phyloP scores from a whole-genome alignment of 73 alveolate species.

The Symbiodinium natans region DNA sequence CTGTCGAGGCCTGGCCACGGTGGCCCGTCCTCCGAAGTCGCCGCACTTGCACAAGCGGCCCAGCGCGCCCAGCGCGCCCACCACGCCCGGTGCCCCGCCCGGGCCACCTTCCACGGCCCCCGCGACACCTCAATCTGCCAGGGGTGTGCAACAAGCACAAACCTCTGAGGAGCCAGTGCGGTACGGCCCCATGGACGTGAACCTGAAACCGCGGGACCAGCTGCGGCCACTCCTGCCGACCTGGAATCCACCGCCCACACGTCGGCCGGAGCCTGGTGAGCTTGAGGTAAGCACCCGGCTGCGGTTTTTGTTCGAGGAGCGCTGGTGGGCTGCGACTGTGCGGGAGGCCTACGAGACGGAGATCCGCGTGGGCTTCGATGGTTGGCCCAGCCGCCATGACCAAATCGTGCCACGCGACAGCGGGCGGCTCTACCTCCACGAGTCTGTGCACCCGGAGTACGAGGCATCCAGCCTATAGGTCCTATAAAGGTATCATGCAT shows the following conservation, averaged over 20 bases:
- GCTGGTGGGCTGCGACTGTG: conserved; percentile 91
- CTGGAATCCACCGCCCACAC: conserved; percentile 86
- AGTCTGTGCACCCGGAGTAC: conserved; percentile 65
- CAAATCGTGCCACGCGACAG: conserved; percentile 41
- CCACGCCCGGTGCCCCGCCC: not conserved
- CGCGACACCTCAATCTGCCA: not conserved
- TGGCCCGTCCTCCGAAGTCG: not conserved
- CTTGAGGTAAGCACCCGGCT: conserved; percentile 47
- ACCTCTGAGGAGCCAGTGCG: not conserved
- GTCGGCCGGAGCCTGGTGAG: conserved; percentile 39
- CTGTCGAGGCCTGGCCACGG: not conserved
- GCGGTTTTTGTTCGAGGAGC: conserved; percentile 70
- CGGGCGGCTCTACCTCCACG: conserved; percentile 76
- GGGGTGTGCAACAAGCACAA: not conserved
- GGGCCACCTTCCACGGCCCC: not conserved
- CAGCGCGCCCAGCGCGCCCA: not conserved
- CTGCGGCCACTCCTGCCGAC: conserved; percentile 74
- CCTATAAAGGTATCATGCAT: not conserved
- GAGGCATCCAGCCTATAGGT: not conserved
- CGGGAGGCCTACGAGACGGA: conserved; percentile 31
- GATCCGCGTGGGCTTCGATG: conserved; percentile 86
- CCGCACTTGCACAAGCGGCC: not conserved
- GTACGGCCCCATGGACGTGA: conserved; percentile 56
- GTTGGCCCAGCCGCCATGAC: conserved; percentile 87
- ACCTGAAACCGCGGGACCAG: conserved; percentile 70